These are phyloP conservation scores for Spergularia bocconei DNA, from an alignment of 148 eudicot species.

Conservation along the genomic window DNA sequence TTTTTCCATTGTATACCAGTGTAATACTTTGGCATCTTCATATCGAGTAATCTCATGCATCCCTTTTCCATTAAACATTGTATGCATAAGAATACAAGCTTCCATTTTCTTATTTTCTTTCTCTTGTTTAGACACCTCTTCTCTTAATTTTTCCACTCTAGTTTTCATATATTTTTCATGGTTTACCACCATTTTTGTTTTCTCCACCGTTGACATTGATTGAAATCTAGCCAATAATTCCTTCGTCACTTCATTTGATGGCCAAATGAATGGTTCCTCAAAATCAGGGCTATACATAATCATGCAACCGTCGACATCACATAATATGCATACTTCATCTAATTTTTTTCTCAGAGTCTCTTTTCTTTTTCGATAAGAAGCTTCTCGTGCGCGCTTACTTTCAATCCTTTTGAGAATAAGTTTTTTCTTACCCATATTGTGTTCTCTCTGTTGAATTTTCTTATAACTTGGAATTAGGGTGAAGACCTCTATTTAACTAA, in stretches of 20 bases:
- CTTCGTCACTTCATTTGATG: background rate
- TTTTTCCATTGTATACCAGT: background rate
- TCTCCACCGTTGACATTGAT: background rate
- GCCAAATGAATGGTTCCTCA: slow-evolving; percentile 1
- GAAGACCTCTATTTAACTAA: too few species aligned
- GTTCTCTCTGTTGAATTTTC: background rate
- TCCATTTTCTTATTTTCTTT: slow-evolving; percentile 4
- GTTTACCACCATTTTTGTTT: background rate
- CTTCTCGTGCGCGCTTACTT: background rate
- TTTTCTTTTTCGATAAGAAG: background rate
- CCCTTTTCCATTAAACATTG: background rate
- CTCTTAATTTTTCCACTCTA: background rate
- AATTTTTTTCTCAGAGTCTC: background rate
- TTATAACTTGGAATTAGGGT: background rate
- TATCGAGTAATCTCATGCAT: background rate
- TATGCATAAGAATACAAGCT: slow-evolving; percentile 14
- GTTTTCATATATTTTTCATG: background rate
- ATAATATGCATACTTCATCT: background rate
- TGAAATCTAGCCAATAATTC: background rate
- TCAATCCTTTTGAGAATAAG: background rate
- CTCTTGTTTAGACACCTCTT: background rate
- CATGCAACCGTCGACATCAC: slow-evolving; percentile 8
- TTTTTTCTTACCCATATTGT: slow-evolving; percentile 5
- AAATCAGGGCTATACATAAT: background rate
- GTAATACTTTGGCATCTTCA: background rate